phyloP scores from a whole-genome alignment of 108 stramenopile genomes.

The Schizochytrium sp. region DNA sequence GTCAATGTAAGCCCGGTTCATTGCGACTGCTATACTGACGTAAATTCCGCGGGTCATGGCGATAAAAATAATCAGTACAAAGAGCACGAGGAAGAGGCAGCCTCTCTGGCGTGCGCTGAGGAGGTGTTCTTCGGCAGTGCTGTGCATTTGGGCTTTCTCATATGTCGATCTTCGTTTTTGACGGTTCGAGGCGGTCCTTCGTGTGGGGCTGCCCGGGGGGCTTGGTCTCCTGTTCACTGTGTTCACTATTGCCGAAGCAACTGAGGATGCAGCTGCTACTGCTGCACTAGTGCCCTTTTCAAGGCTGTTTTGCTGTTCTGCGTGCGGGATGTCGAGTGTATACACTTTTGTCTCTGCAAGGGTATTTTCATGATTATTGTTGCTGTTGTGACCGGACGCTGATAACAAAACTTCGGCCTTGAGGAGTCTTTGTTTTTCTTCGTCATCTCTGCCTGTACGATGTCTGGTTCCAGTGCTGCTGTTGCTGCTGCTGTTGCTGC shows the following conservation, averaged over 20 bases:
- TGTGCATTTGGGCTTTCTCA: not conserved
- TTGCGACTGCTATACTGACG: conserved; percentile 1
- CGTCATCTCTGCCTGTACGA: too few species aligned
- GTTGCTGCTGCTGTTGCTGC: too few species aligned
- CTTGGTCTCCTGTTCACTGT: not conserved
- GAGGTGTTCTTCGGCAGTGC: conserved; percentile 3
- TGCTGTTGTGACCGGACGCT: too few species aligned
- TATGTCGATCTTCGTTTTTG: conserved; percentile 10
- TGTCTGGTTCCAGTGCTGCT: too few species aligned
- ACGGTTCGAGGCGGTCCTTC: not conserved
- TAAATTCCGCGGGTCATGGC: conserved; percentile 35
- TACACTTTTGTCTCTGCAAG: too few species aligned
- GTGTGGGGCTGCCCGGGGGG: not conserved
- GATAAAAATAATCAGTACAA: not conserved
- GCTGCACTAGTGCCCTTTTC: not conserved
- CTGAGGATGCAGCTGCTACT: not conserved
- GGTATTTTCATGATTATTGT: too few species aligned
- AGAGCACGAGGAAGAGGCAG: not conserved
- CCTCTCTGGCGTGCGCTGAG: conserved; percentile 28
- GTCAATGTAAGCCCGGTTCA: conserved; percentile 8
- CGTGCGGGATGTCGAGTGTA: too few species aligned
- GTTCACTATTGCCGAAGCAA: not conserved
- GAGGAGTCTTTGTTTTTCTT: too few species aligned
- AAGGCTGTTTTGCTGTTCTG: not conserved
- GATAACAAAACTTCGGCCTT: too few species aligned